phyloP scores from a whole-genome alignment of 305 asterid genomes.

The Rubia peregrina region DNA sequence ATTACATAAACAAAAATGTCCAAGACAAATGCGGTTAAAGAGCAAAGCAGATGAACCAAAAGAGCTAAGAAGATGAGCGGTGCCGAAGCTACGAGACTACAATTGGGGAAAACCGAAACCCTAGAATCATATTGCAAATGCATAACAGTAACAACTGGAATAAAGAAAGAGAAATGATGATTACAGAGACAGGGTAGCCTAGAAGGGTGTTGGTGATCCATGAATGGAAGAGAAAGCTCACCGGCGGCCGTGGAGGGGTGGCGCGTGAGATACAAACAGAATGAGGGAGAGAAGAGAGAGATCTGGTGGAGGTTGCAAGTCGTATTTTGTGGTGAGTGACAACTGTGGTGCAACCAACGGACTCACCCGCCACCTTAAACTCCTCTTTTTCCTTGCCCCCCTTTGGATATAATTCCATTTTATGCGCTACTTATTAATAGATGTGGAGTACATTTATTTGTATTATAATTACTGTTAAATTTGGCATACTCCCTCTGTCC shows the following conservation, averaged over 20 bases:
- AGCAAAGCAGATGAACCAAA: background rate
- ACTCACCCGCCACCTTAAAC: conserved; percentile 8
- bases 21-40: background rate
- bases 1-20: conserved; percentile 29
- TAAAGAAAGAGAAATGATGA: background rate
- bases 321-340: background rate
- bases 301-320: background rate
- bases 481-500: too few relatives aligned
- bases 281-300: background rate
- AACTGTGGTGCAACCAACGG: background rate
- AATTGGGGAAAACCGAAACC: background rate
- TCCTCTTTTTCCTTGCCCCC: background rate
- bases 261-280: background rate
- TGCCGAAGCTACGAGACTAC: background rate
- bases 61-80: background rate
- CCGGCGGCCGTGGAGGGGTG: conserved; percentile 4
- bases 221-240: background rate
- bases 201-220: background rate
- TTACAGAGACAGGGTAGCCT: background rate
- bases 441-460: too few relatives aligned
- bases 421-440: background rate
- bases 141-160: background rate
- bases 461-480: too few relatives aligned
- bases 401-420: background rate
- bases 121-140: background rate